Conservation (phyloP, 2,329 filamentous ascomycete species). For the Lachnum nothofagi region DNA sequence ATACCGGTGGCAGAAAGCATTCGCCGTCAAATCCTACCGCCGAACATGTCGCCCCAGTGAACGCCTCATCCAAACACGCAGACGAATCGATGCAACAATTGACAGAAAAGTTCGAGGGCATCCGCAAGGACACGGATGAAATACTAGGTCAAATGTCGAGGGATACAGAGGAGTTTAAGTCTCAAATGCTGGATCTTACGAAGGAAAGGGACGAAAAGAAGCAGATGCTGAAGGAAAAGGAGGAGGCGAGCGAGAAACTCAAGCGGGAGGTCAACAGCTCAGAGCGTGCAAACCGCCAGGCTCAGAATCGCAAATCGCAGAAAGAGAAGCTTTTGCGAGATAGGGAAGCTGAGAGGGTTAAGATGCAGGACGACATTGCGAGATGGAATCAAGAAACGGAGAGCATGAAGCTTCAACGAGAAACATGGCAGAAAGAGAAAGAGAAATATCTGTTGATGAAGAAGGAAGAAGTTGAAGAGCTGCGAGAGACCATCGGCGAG, state of each 20-base stretch:
- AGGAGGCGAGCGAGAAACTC: slow-evolving; percentile 80
- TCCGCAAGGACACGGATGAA: slow-evolving; percentile 80
- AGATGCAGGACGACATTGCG: slow-evolving; percentile 63
- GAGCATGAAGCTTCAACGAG: slow-evolving; percentile 53
- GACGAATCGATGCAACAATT: slow-evolving; percentile 70
- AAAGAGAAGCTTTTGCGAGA: slow-evolving; percentile 68
- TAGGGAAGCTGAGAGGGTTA: slow-evolving; percentile 62
- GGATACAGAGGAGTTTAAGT: slow-evolving; percentile 66
- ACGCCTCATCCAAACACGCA: slow-evolving; percentile 46
- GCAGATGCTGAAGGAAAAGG: slow-evolving; percentile 77
- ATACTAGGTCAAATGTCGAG: slow-evolving; percentile 63
- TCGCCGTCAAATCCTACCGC: slow-evolving; percentile 59
- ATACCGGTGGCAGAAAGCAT: slow-evolving; percentile 67
- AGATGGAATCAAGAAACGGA: slow-evolving; percentile 63
- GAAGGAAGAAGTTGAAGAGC: slow-evolving; percentile 46
- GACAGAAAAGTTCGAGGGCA: slow-evolving; percentile 72
- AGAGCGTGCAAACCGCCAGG: slow-evolving; percentile 74
- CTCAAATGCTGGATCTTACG: slow-evolving; percentile 61
- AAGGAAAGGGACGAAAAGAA: slow-evolving; percentile 75
- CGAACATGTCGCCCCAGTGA: slow-evolving; percentile 30
- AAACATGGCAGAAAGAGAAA: slow-evolving; percentile 51
- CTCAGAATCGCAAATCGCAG: slow-evolving; percentile 72
- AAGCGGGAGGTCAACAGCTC: slow-evolving; percentile 74
- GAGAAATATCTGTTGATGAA: slow-evolving; percentile 46
- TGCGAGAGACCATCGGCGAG: slow-evolving; percentile 51